Conservation (phyloP, 2,329 filamentous ascomycete species). For the Venturia carpophila region DNA sequence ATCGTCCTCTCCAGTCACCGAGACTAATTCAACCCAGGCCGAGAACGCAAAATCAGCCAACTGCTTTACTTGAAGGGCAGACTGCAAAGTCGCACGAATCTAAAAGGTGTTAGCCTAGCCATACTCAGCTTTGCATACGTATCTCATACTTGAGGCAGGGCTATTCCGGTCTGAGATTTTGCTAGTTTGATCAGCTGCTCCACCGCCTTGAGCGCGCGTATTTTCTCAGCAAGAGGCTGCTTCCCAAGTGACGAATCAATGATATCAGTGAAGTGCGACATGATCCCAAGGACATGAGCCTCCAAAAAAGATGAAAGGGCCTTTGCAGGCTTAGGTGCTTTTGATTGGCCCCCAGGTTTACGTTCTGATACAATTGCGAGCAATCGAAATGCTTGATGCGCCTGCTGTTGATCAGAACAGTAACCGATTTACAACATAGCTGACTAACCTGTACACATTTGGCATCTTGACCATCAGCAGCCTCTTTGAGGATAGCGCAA, state of each 20-base stretch:
- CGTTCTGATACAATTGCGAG: conserved; percentile 44
- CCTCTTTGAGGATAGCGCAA: conserved; percentile 72
- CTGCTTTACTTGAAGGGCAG: conserved; percentile 65
- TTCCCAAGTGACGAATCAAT: conserved; percentile 61
- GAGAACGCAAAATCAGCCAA: conserved; percentile 73
- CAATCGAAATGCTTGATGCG: conserved; percentile 43
- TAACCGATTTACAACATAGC: not conserved
- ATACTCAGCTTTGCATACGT: not conserved
- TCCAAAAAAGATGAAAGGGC: conserved; percentile 69
- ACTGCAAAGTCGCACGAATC: conserved; percentile 88
- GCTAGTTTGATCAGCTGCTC: conserved; percentile 79
- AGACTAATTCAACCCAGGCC: conserved; percentile 76
- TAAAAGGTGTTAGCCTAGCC: conserved; percentile 28
- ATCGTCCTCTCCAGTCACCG: conserved; percentile 67
- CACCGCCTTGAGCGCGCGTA: conserved; percentile 70
- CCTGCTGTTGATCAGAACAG: conserved; percentile 22
- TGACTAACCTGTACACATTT: conserved; percentile 49
- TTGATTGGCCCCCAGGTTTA: conserved; percentile 38
- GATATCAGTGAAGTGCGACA: conserved; percentile 69
- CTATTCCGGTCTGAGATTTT: conserved; percentile 63
- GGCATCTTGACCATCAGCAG: conserved; percentile 57
- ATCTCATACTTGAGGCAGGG: conserved; percentile 67
- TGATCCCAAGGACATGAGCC: conserved; percentile 75
- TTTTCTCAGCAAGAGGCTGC: conserved; percentile 59
- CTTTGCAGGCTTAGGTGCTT: conserved; percentile 44